A percentile compares a stretch with the other conserved stretches of the same genome.
These are phyloP conservation scores for Candida xyloterini DNA, from an alignment of 805 yeast genomes.

Conservation along the genomic window DNA sequence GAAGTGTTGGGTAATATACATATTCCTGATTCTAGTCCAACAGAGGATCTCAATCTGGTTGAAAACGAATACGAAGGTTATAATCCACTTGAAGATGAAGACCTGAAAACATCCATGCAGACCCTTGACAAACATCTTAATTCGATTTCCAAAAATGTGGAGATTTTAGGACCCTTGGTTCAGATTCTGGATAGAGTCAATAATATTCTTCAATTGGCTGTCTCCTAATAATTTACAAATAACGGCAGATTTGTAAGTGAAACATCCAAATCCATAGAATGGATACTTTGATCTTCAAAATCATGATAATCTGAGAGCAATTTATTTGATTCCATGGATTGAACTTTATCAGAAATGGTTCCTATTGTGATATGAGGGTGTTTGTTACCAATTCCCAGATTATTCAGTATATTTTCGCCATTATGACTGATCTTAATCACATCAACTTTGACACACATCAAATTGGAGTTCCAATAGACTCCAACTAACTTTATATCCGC, in stretches of 20 bases:
- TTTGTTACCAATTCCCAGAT: conserved; percentile 36
- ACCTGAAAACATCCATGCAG: conserved; percentile 10
- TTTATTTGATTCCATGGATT: conserved; percentile 53
- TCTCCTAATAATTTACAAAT: conserved; percentile 17
- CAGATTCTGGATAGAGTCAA: conserved; percentile 19
- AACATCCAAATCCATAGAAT: conserved; percentile 11
- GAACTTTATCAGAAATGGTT: conserved; percentile 40
- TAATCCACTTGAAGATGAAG: conserved; percentile 16
- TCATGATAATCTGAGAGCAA: conserved; percentile 28
- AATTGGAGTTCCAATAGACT: conserved; percentile 48
- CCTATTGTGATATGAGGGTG: conserved; percentile 76
- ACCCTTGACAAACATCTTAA: conserved; percentile 13
- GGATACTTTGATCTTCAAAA: conserved; percentile 13
- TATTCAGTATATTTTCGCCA: conserved; percentile 9
- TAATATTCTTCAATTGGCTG: conserved; percentile 17
- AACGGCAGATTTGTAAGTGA: conserved; percentile 19
- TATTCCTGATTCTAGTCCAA: neutral
- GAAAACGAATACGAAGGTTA: conserved; percentile 3
- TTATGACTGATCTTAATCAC: conserved; percentile 20
- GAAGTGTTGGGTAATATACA: conserved; percentile 6
- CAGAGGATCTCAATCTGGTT: conserved; percentile 6
- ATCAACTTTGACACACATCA: conserved; percentile 54
- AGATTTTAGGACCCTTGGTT: conserved; percentile 16
- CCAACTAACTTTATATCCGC: conserved; percentile 42
- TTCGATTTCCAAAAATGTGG: conserved; percentile 18